These are phyloP conservation scores for Rauvolfia tetraphylla DNA, from an alignment of 257 asterid species.

Conservation along the genomic window DNA sequence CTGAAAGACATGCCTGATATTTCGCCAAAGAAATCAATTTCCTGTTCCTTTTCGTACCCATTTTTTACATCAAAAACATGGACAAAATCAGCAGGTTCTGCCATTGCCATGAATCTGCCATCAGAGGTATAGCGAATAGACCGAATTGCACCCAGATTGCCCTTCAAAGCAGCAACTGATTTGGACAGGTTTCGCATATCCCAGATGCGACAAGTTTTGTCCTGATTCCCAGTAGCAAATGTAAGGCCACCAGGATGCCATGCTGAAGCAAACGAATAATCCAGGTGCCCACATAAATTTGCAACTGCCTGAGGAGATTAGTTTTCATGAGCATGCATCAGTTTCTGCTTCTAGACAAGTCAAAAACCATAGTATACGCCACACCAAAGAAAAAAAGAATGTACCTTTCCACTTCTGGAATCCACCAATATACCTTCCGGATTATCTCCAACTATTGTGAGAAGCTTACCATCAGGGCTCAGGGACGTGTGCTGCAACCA, in stretches of 20 bases:
- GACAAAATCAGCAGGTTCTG: slow-evolving; percentile 97
- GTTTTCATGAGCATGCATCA: not conserved
- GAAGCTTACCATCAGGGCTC: slow-evolving; percentile 76
- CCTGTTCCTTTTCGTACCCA: slow-evolving; percentile 78
- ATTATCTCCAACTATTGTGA: slow-evolving; percentile 82
- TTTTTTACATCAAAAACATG: slow-evolving; percentile 70
- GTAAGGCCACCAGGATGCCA: slow-evolving; percentile 88
- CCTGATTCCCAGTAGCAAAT: slow-evolving; percentile 96
- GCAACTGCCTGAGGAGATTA: slow-evolving; percentile 43
- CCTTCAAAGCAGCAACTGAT: slow-evolving; percentile 62
- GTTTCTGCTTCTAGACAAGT: not conserved
- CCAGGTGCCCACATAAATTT: slow-evolving; percentile 65
- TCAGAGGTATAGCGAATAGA: slow-evolving; percentile 85
- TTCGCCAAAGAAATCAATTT: slow-evolving; percentile 93
- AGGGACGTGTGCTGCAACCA: slow-evolving; percentile 78
- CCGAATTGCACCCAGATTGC: slow-evolving; percentile 85
- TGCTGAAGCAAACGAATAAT: slow-evolving; percentile 88
- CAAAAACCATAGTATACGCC: not conserved
- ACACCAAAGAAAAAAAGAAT: not conserved
- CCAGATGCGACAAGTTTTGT: slow-evolving; percentile 88
- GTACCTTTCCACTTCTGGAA: slow-evolving; percentile 71
- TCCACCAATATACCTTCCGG: slow-evolving; percentile 73
- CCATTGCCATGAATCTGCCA: slow-evolving; percentile 91
- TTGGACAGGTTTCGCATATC: slow-evolving; percentile 64
- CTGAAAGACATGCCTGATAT: slow-evolving; percentile 87